A percentile compares a stretch with the other conserved stretches of the same genome.
Evolutionary conservation across 805 yeast genomes (phyloP).

Genomic region (Candida dajiaensis): DNA sequence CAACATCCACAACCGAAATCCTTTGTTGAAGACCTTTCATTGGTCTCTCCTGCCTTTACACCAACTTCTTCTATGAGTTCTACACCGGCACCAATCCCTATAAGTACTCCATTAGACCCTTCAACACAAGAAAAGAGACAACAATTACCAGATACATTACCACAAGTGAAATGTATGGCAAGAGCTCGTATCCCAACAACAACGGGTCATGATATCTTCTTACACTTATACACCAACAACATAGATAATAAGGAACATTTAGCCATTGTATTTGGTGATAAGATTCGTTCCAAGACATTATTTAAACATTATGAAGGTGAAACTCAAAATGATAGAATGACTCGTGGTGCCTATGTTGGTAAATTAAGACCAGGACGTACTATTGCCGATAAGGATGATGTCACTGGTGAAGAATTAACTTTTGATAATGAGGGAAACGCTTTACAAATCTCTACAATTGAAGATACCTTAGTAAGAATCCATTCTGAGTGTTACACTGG

Average conservation of each 20-base stretch:
- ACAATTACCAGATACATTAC: slow-evolving; percentile 51
- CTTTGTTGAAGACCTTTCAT: slow-evolving; percentile 30
- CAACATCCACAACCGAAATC: slow-evolving; percentile 20
- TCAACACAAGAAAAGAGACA: slow-evolving; percentile 25
- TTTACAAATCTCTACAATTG: slow-evolving; percentile 22
- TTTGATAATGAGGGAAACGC: slow-evolving; percentile 37
- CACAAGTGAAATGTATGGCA: slow-evolving; percentile 80
- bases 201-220: slow-evolving; percentile 86
- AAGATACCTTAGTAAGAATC: slow-evolving; percentile 71
- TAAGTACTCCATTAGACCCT: slow-evolving; percentile 4
- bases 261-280: slow-evolving; percentile 95
- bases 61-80: slow-evolving; percentile 24
- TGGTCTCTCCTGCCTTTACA: slow-evolving; percentile 35
- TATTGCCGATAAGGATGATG: slow-evolving; percentile 57
- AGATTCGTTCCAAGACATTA: slow-evolving; percentile 71
- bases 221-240: slow-evolving; percentile 83
- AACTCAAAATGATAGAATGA: slow-evolving; percentile 90
- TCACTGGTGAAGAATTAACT: slow-evolving; percentile 29
- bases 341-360: slow-evolving; percentile 97
- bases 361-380: slow-evolving; percentile 80
- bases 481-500: slow-evolving; percentile 99
- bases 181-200: slow-evolving; percentile 97
- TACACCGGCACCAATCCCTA: slow-evolving; percentile 24
- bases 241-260: slow-evolving; percentile 89
- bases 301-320: slow-evolving; percentile 61